Base-by-base conservation (phyloP, 345 rosid genomes). In the Noccaea caerulescens region DNA sequence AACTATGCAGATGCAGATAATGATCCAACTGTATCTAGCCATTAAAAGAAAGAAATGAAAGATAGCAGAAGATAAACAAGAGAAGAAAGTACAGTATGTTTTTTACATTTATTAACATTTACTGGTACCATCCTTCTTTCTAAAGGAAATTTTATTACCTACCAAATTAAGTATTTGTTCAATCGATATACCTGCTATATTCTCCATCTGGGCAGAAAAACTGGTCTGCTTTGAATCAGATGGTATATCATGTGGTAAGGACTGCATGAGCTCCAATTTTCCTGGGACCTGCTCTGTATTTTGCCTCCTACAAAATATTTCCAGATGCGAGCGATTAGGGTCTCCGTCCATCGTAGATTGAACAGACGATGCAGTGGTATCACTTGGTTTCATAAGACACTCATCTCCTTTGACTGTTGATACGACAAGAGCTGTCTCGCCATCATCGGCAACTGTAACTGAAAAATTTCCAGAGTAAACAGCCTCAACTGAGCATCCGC, bases 361-460 rank as follows among this genome's bases (percentile, higher is more conserved):
- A 68, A 69, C 70, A 39, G 47, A 42, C 30, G 81, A 68, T 10
- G 76, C 55, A 73, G 51, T 37, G 47, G 59, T 75, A 78, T 80
- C 80, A 65, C 73, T 79, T 65, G 85, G 79, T 77, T 80, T 78
- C 73, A 77, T 64, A 61, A 58, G 72, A 69, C 72, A 72, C 42
- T 87, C 83, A 47, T 79, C 83, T 54, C 67, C 88, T 61, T 80
- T 82, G 18, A 88, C 83, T 80, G 86, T 83, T 60, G 99, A 88
- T 75, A 94, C 91, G 66, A 94, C 93, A 76, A 94, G 33, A 52
- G 96, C 99, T 2, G 97, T 91, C 81, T 93, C 98, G 60, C 99
- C 99, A 51, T 84, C 83, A 82, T 91, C 99, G 72, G 95, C 97
- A 58, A 91, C 80, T 66, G 92, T 82, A 56, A 94, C 87, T 71